These are phyloP conservation scores for Aotearoamyces nothofagi DNA, from an alignment of 2,329 filamentous ascomycete species.

Conservation along the genomic window DNA sequence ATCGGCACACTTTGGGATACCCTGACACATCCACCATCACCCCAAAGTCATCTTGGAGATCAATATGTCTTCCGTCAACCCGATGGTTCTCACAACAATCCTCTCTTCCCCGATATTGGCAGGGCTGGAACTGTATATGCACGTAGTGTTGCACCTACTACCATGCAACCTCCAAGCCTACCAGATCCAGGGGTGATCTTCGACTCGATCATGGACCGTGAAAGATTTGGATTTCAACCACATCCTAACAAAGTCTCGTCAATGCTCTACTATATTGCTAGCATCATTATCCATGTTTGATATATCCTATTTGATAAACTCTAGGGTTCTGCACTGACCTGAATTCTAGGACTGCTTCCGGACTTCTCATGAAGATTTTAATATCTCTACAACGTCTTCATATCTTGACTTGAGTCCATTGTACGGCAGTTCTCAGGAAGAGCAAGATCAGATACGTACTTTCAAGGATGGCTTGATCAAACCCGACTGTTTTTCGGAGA, in stretches of 20 bases:
- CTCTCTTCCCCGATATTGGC: conserved; percentile 24
- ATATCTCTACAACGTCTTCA: no score
- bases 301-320: no score
- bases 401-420: conserved; percentile 4
- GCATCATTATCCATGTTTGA: conserved; percentile 40
- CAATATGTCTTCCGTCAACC: conserved; percentile 42
- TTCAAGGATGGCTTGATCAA: conserved; percentile 58
- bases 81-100: conserved; percentile 26
- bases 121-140: conserved; percentile 52
- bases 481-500: conserved; percentile 54
- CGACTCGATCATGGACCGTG: conserved; percentile 40
- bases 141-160: conserved; percentile 41
- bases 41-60: conserved; percentile 41
- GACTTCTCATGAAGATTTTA: no score
- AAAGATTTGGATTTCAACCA: conserved; percentile 29
- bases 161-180: conserved; percentile 37
- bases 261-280: conserved; percentile 59
- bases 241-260: conserved; percentile 56
- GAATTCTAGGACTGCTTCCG: no score
- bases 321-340: no score
- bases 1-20: conserved; percentile 54
- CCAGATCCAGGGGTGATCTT: conserved; percentile 49
- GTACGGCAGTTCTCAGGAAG: conserved; percentile 15
- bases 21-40: conserved; percentile 49
- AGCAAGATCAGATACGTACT: conserved; percentile 34